Base-by-base conservation (phyloP, 2,329 filamentous ascomycete genomes). In the Colletotrichum viniferum region DNA sequence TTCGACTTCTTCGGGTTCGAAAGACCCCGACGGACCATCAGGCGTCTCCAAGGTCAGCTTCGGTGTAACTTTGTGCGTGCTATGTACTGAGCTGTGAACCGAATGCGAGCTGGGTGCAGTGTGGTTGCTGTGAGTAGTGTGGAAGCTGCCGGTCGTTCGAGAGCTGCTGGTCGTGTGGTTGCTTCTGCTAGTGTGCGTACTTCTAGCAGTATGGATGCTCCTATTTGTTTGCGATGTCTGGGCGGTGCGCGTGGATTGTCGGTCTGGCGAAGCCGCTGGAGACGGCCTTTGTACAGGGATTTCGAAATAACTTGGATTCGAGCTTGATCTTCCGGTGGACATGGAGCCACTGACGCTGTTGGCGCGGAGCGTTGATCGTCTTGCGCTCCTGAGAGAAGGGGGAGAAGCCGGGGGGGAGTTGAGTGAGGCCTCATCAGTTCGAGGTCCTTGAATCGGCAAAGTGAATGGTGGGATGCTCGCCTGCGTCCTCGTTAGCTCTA, bases 381-480 rank as follows among this genome's bases (percentile, higher is more conserved):
- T 76, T n/a, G 43, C 52, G 26, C 52, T 69, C 24, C 55, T 78
- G 48, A 60, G 77, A 32, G 28, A 81, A 70, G 13, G 80, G 71
- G 77, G 80, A 76, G 21, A 82, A 71, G 62, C 79, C 71, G 61
- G 81, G 64, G 64, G 81, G 78, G 60, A 82, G 58, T 21, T 38
- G 13, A 67, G 75, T 13, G 76, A 70, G n/a, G 64, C 71, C 18
- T 77, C 77, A 12, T 74, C 75, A 18, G 64, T 58, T 43, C 75
- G 67, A 36, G 69, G 56, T 14, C 76, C 80, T 76, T 43, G 81
- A 74, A 61, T 79, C 68, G 38, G 80, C 18, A 78, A 26, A 14
- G 68, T 74, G 58, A 78, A 78, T 36, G 77, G 77, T 5, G 77
- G 77, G 32, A 78, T 78, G 62, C 68, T 74, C 16, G 77, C 76